Evolutionary conservation across 345 rosid species (phyloP), one percentile per base, ranked within the genome.

Genomic region (Limnanthes douglasii): DNA sequence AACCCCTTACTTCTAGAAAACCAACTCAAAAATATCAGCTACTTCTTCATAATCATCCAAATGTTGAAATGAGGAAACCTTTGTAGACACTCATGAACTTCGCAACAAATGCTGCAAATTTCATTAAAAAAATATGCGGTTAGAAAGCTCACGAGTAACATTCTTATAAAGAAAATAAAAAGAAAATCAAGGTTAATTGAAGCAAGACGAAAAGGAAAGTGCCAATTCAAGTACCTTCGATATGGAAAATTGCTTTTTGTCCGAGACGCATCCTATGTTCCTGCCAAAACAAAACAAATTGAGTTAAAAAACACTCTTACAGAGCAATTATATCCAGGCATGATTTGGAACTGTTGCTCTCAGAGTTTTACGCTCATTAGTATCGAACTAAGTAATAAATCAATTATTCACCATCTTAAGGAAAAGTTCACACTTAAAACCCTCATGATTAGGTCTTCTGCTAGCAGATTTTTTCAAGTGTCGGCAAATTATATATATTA

Each of bases 71-170:
- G 30, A 86, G 93, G 48, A 86, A 86, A 28, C 67, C 75, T 50
- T 78, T 86, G 21, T 86, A 86, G 34, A 78, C 56, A 68, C 97
- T 86, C 94, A 86, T 75, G 61, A 86, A 86, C 72, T 86, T 86
- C 42, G 94, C 93, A 42, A 82, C 70, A 58, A 86, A 86, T 30
- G 94, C 94, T 81, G 84, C 67, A 63, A 36, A 23, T 22, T 44
- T 21, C 6, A 8, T 26, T 44, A 32, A 51, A 12, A 11, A 39
- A 1, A 10, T 26, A 11, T 8, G 2, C 10, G 3, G 6, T 51
- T 14, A 29, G n/a, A 17, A 15, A 21, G 45, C 46, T 21, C n/a
- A 7, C 20, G 20, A 15, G 17, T 21, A 11, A 28, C 31, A 33
- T 23, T 11, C 7, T 16, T 51, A 22, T 7, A 11, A 5, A 34